Conservation (phyloP, 768 basidiomycete genomes). For the Butyriboletus loyo region DNA sequence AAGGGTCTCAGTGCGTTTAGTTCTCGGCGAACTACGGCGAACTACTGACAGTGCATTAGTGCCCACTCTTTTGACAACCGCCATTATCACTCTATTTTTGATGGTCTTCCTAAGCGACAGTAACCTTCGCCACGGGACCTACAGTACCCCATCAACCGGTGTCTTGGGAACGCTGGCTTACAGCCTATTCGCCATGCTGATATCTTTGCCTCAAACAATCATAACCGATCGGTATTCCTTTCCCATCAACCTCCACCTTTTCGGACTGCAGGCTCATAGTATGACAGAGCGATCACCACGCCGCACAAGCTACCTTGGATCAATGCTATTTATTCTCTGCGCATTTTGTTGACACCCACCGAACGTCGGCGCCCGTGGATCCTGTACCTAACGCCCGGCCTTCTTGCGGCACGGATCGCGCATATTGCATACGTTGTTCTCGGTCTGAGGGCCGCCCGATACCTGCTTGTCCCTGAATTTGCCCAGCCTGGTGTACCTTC, state of each 20-base stretch:
- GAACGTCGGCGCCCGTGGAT: conserved; percentile 79
- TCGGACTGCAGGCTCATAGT: not conserved
- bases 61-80: conserved; percentile 47
- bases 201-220: conserved; percentile 67
- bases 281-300: conserved; percentile 72
- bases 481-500: conserved; percentile 31
- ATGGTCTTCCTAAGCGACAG: conserved; percentile 56
- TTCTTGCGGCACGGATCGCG: conserved; percentile 42
- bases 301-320: conserved; percentile 73
- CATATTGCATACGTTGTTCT: conserved; percentile 47
- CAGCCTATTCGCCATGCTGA: conserved; percentile 59
- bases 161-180: conserved; percentile 62
- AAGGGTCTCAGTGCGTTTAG: conserved; percentile 64
- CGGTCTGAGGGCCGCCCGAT: conserved; percentile 40
- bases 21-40: conserved; percentile 24
- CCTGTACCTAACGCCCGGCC: conserved; percentile 74
- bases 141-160: conserved; percentile 61
- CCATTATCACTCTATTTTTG: conserved; percentile 55
- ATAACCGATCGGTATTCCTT: conserved; percentile 65
- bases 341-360: conserved; percentile 74
- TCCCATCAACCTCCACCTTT: not conserved
- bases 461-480: conserved; percentile 59
- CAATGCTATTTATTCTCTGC: conserved; percentile 53
- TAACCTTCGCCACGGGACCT: conserved; percentile 59
- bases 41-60: conserved; percentile 43